These are phyloP conservation scores for Eimeria tenella DNA, from an alignment of 169 alveolate genomes.

Conservation along the genomic window DNA sequence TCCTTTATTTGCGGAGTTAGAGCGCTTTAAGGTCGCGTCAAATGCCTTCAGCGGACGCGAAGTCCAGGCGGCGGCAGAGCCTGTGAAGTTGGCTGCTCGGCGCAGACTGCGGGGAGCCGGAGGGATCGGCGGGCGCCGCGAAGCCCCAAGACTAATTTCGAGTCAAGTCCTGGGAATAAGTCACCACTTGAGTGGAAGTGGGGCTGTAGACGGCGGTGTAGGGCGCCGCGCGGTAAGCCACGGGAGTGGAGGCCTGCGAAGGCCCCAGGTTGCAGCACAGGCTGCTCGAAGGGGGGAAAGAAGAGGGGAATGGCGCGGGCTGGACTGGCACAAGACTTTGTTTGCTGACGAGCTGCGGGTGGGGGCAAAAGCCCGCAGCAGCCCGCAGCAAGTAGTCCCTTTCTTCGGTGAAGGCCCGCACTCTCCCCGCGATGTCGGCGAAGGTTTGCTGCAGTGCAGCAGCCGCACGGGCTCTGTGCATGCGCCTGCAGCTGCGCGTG, in stretches of 20 bases:
- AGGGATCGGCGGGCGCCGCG: too few species aligned
- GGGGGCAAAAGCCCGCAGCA: slow-evolving; percentile 68
- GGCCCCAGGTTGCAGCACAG: neutral
- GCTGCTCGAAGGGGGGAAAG: slow-evolving; percentile 18
- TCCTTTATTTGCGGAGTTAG: too few species aligned
- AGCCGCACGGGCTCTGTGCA: neutral
- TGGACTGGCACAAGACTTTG: slow-evolving; percentile 54
- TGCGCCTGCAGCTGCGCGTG: neutral
- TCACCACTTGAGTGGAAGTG: neutral
- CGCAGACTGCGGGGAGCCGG: too few species aligned
- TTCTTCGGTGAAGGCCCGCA: slow-evolving; percentile 77
- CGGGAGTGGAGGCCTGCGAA: neutral
- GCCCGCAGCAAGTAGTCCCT: slow-evolving; percentile 67
- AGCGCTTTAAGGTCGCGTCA: too few species aligned
- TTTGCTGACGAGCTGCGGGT: slow-evolving; percentile 72
- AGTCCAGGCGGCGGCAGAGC: too few species aligned
- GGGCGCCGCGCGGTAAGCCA: neutral
- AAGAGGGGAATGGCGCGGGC: neutral
- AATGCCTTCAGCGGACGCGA: too few species aligned
- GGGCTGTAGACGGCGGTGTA: neutral
- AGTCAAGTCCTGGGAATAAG: slow-evolving; percentile 33
- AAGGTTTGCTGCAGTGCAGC: slow-evolving; percentile 78
- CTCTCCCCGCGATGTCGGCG: slow-evolving; percentile 81
- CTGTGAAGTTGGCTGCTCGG: too few species aligned
- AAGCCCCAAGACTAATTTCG: neutral